Evolutionary conservation across 768 basidiomycete species (phyloP), one percentile per base, ranked within the genome.

Genomic region (Cubamyces sp.): DNA sequence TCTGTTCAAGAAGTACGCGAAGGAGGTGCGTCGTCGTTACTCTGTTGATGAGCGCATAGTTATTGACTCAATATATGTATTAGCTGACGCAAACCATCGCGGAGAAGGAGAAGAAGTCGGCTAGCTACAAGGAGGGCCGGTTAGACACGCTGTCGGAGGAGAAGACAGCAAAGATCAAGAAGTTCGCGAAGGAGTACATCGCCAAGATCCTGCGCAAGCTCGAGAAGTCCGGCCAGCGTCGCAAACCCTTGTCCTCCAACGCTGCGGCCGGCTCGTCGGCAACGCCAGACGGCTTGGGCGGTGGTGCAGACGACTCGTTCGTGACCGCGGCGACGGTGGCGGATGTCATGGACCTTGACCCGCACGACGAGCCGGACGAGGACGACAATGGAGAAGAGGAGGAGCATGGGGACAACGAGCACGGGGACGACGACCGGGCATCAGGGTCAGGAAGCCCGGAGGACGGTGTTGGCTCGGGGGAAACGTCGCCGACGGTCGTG

Each of bases 101-200:
- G n/a, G 91, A 95, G 53, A 97, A 97, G 74, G 96, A 99, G 80
- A 96, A 96, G 75, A 96, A 94, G 73, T 91, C 92, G 0, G 76
- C 86, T 3, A 86, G 84, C 45, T 98, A 90, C 70, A 83, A 81
- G 59, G 87, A 90, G n/a, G 82, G 83, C 19, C 83, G 83, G 55
- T 81, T 96, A 15, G 91, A 94, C 3, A 42, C 82, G 2, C 81
- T 98, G 23, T 87, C 92, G 3, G 91, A 95, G 4, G 96, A 98
- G 66, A 98, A 98, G 73, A 77, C 83, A 21, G 69, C 72, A 47
- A 98, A 98, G 77, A 94, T 98, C 74, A 96, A 94, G 76, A 89
- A 91, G 70, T 98, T 95, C 71, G 81, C 90, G 37, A 94, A 96
- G 74, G 94, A 97, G 45, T 98, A 92, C 73, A 87, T 95, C 58